Conservation (phyloP, 106 monocot genomes). For the Vanilla planifolia region DNA sequence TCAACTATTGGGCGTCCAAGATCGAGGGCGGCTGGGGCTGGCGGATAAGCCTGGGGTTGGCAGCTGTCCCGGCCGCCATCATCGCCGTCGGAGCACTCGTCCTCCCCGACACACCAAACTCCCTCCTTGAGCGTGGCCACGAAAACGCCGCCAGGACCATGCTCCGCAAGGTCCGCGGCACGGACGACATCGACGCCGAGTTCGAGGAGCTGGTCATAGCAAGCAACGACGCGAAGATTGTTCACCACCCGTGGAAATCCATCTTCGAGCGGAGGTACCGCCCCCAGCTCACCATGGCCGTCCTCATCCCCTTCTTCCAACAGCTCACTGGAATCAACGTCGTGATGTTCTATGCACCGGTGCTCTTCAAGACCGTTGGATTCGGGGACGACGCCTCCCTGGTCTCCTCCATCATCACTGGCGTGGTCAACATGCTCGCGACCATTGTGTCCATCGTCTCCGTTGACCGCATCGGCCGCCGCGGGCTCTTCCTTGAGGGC, state of each 20-base stretch:
- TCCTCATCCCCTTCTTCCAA: conserved; percentile 8
- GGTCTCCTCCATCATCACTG: conserved; percentile 2
- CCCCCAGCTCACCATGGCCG: conserved; percentile 2
- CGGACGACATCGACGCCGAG: conserved; percentile 2
- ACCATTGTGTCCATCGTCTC: conserved; percentile 7
- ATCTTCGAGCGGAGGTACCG: conserved; percentile 7
- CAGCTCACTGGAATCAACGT: conserved; percentile 14
- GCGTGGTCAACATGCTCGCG: not conserved
- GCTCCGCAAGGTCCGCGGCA: conserved; percentile 6
- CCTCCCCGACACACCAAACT: conserved; percentile 17
- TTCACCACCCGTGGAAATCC: conserved; percentile 3
- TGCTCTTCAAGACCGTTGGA: conserved; percentile 9
- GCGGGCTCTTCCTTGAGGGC: conserved; percentile 9
- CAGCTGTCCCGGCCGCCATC: conserved; percentile 5
- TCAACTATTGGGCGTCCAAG: conserved; percentile 7
- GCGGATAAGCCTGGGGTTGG: conserved; percentile 10
- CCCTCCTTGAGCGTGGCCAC: conserved; percentile 10
- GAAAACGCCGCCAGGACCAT: conserved; percentile 2
- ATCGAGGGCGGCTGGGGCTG: conserved; percentile 1
- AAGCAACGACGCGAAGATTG: conserved; percentile 4
- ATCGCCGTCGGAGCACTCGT: not conserved
- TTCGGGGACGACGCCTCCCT: conserved; percentile 3
- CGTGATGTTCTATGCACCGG: conserved; percentile 13
- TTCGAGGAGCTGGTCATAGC: conserved; percentile 6
- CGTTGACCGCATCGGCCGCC: conserved; percentile 2